Conservation (phyloP, 192 early-diverging fungal species). For the Mortierella alpina region DNA sequence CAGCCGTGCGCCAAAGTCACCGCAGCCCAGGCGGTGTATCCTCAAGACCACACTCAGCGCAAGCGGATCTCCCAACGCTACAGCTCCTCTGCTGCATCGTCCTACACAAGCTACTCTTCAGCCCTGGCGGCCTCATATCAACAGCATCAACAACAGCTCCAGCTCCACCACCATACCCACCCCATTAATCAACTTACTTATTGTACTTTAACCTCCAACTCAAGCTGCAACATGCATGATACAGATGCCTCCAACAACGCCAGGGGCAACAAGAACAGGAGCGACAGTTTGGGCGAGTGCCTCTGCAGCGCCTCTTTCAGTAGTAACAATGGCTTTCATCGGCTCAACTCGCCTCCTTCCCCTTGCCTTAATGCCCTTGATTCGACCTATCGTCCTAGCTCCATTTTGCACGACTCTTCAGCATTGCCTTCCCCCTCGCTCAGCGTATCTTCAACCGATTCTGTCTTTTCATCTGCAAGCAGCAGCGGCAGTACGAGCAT, state of each 20-base stretch:
- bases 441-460: constrained; percentile 46
- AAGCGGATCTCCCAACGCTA: constrained; percentile 36
- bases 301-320: not conserved
- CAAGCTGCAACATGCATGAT: too few relatives aligned
- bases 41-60: constrained; percentile 14
- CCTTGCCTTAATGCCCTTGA: constrained; percentile 45
- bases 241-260: too few relatives aligned
- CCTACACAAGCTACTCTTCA: constrained; percentile 43
- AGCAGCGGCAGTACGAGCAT: constrained; percentile 30
- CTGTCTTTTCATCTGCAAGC: constrained; percentile 34
- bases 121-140: constrained; percentile 41
- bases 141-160: constrained; percentile 20
- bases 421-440: constrained; percentile 49
- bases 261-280: constrained; percentile 1
- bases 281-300: constrained; percentile 1
- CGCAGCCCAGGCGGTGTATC: not conserved
- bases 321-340: constrained; percentile 12
- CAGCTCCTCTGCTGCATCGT: constrained; percentile 23
- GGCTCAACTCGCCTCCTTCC: constrained; percentile 33
- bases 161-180: constrained; percentile 10
- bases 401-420: constrained; percentile 28
- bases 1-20: not conserved
- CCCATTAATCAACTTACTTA: not conserved
- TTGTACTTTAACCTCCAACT: not conserved
- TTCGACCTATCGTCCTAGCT: constrained; percentile 19